Evolutionary conservation across 148 eudicot species (phyloP).

Genomic region (Rheum nobile): DNA sequence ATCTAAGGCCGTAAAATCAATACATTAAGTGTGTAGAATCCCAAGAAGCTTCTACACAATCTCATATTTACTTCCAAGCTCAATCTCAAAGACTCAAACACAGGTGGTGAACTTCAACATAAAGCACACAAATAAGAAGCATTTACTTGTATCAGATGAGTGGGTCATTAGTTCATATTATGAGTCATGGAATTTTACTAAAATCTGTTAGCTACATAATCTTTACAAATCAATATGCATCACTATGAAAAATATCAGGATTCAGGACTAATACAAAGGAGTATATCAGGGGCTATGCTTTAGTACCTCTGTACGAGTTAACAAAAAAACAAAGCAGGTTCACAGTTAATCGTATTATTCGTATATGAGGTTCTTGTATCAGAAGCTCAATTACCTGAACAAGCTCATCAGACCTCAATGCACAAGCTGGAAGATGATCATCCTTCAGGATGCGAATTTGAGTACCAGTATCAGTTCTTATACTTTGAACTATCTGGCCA

Average conservation of each 20-base stretch:
- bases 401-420: constrained; percentile 80
- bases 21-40: not conserved
- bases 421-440: constrained; percentile 85
- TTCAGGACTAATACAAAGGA: not conserved
- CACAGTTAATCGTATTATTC: not conserved
- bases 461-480: constrained; percentile 88
- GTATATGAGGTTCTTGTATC: not conserved
- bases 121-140: not conserved
- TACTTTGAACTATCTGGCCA: constrained; percentile 74
- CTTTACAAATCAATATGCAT: not conserved
- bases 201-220: not conserved
- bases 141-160: no score
- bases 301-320: no score
- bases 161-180: no score
- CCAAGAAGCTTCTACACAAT: not conserved
- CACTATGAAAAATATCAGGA: no score
- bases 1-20: no score
- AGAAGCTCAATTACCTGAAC: constrained; percentile 45
- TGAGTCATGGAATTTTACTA: not conserved
- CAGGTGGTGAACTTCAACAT: not conserved
- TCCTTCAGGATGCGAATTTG: constrained; percentile 86
- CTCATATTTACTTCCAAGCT: not conserved
- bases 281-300: not conserved
- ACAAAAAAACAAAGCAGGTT: not conserved
- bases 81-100: not conserved